These are phyloP conservation scores for Salvia splendens DNA, from an alignment of 257 asterid genomes.

Conservation along the genomic window DNA sequence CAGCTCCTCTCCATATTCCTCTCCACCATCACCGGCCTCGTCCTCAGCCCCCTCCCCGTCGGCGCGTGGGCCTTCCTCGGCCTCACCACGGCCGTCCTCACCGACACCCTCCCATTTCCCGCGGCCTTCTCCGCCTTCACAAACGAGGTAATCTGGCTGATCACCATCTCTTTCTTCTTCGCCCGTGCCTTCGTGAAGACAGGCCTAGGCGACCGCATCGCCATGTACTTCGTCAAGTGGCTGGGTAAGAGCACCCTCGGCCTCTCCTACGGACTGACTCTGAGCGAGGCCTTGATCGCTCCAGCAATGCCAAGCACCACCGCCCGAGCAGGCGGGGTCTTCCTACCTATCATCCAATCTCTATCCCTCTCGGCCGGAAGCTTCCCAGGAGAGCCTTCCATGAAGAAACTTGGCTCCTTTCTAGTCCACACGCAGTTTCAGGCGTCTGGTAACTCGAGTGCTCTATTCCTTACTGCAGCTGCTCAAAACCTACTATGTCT, in stretches of 20 bases:
- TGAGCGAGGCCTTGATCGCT: conserved; percentile 91
- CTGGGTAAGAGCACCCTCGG: conserved; percentile 92
- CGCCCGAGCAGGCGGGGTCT: conserved; percentile 96
- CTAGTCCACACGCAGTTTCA: conserved; percentile 86
- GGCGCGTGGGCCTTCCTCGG: conserved; percentile 97
- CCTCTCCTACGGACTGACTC: conserved; percentile 79
- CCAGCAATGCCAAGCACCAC: conserved; percentile 99
- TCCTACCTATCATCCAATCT: conserved; percentile 85
- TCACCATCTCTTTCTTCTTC: conserved; percentile 86
- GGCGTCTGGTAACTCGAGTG: conserved; percentile 98
- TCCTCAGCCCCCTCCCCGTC: conserved; percentile 83
- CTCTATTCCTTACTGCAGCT: conserved; percentile 98
- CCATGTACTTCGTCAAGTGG: conserved; percentile 85
- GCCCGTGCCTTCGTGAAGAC: conserved; percentile 93
- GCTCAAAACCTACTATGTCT: conserved; percentile 97
- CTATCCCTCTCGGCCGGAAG: conserved; percentile 85
- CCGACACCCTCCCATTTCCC: conserved; percentile 66
- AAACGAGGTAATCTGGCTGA: conserved; percentile 88
- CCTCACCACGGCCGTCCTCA: conserved; percentile 65
- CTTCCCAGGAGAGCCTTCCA: conserved; percentile 71
- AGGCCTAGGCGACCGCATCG: conserved; percentile 86
- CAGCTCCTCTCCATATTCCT: conserved; percentile 78
- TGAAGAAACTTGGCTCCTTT: conserved; percentile 80
- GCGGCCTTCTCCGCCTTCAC: conserved; percentile 86
- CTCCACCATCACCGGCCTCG: conserved; percentile 87